Evolutionary conservation across 106 monocot species (phyloP), one percentile per base, ranked within the genome.

Genomic region (Platanthera zijinensis): DNA sequence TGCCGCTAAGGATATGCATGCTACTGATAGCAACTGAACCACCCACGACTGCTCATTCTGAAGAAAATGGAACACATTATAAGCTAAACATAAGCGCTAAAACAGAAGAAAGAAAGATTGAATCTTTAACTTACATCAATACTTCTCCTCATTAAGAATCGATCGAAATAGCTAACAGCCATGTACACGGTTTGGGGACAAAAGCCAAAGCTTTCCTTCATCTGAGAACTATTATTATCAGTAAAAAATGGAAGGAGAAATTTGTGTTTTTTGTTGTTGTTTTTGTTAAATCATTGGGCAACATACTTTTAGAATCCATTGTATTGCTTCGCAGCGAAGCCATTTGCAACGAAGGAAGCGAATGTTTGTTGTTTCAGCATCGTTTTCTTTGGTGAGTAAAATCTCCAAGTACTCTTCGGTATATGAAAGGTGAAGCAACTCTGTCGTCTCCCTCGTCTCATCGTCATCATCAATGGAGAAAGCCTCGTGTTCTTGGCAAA

Each of bases 1-100:
- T 30, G 90, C 90, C 14, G 96, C 96, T 74, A 93, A 64, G 19
- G 96, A 93, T n/a, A 96, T 51, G 59, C 96, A 96, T n/a, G 96
- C 96, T 15, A 90, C 52, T 6, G 92, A 83, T 63, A 90, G 30
- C 79, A 96, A 75, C 19, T 77, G 71, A n/a, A 87, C 61, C 17
- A 83, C 88, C 96, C 96, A 96, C 3, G 59, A 69, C 53, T 89
- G 83, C 51, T 74, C 76, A 30, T 75, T 66, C 96, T 90, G 80
- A 59, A 50, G 39, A 71, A 76, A 52, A 69, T 22, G 49, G 6
- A 54, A 50, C 39, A 50, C 7, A 45, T 73, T 32, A 0, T 32
- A 0, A 62, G n/a, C 15, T 6, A 30, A 76, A 2, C 2, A 39
- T 39, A 39, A 52, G 5, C 4, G 17, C 25, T 3, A 49, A n/a